These are phyloP conservation scores for Plenodomus lindquistii DNA, from an alignment of 2,329 filamentous ascomycete genomes.

Conservation along the genomic window DNA sequence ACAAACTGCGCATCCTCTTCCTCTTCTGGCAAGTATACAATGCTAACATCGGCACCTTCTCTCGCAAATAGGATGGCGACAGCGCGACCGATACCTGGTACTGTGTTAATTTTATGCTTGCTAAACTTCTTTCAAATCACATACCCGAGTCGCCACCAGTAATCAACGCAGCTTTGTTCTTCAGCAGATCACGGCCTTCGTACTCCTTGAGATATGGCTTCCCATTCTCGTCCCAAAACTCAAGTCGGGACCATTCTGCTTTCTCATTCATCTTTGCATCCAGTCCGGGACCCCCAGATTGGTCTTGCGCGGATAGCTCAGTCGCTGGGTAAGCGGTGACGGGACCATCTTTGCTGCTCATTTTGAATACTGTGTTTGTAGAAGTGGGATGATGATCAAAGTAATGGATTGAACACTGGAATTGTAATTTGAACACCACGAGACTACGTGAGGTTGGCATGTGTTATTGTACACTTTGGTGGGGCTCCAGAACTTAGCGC, in stretches of 20 bases:
- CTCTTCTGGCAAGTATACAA: constrained; percentile 73
- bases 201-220: constrained; percentile 28
- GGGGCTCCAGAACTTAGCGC: not conserved
- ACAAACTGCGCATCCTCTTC: constrained; percentile 75
- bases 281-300: constrained; percentile 21
- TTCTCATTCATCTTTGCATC: constrained; percentile 19
- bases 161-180: constrained; percentile 58
- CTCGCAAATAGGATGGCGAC: constrained; percentile 75
- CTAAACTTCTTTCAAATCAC: too few relatives aligned
- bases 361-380: constrained; percentile 7
- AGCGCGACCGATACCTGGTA: constrained; percentile 69
- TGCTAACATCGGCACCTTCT: constrained; percentile 73
- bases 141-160: constrained; percentile 70
- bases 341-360: constrained; percentile 16
- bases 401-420: not conserved
- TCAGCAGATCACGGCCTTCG: constrained; percentile 20
- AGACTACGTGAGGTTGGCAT: not conserved
- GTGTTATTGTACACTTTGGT: not conserved
- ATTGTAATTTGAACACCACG: not conserved
- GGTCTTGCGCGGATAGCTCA: constrained; percentile 17
- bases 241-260: constrained; percentile 23
- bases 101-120: too few relatives aligned
- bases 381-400: not conserved
- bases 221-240: constrained; percentile 25
- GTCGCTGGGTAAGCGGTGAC: constrained; percentile 24